phyloP scores from a whole-genome alignment of 2,329 filamentous ascomycete genomes.

The Epichloe aotearoae region DNA sequence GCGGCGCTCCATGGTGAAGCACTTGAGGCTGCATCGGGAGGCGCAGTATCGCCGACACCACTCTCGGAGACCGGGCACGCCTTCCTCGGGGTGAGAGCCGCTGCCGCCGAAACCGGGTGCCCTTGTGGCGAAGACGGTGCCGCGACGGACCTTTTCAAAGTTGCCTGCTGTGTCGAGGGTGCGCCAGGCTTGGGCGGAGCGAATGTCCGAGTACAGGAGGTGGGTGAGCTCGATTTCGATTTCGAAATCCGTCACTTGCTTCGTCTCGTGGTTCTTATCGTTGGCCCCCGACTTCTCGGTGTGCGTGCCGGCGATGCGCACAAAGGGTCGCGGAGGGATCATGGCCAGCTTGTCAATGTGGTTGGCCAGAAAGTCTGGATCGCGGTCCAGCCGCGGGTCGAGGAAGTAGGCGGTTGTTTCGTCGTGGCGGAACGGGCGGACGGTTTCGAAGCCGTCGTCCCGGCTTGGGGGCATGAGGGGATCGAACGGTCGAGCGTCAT shows the following conservation, averaged over 20 bases:
- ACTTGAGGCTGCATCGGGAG: slow-evolving; percentile 42
- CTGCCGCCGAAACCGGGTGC: slow-evolving; percentile 30
- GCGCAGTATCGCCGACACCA: slow-evolving; percentile 60
- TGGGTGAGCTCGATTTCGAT: slow-evolving; percentile 45
- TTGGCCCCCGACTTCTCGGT: slow-evolving; percentile 1
- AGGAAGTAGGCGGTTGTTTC: slow-evolving; percentile 27
- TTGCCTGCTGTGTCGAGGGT: slow-evolving; percentile 40
- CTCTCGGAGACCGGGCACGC: slow-evolving; percentile 25
- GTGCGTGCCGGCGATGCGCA: slow-evolving; percentile 42
- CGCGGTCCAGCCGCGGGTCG: slow-evolving; percentile 29
- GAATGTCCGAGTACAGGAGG: slow-evolving; percentile 36
- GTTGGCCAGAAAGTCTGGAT: slow-evolving; percentile 28
- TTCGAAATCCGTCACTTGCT: slow-evolving; percentile 45
- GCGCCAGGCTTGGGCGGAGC: slow-evolving; percentile 26
- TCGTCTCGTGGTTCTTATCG: slow-evolving; percentile 30
- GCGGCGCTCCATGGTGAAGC: slow-evolving; percentile 35
- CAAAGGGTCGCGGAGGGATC: slow-evolving; percentile 38
- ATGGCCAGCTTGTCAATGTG: slow-evolving; percentile 31
- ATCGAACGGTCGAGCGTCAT: slow-evolving; percentile 8
- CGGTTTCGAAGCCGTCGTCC: slow-evolving; percentile 6
- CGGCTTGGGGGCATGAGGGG: slow-evolving; percentile 13
- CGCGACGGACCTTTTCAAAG: slow-evolving; percentile 49
- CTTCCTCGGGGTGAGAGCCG: slow-evolving; percentile 15
- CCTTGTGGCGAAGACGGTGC: slow-evolving; percentile 41
- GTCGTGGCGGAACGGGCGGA: slow-evolving; percentile 19